phyloP scores from a whole-genome alignment of 2,329 filamentous ascomycete species.

The Claviceps maximensis region DNA sequence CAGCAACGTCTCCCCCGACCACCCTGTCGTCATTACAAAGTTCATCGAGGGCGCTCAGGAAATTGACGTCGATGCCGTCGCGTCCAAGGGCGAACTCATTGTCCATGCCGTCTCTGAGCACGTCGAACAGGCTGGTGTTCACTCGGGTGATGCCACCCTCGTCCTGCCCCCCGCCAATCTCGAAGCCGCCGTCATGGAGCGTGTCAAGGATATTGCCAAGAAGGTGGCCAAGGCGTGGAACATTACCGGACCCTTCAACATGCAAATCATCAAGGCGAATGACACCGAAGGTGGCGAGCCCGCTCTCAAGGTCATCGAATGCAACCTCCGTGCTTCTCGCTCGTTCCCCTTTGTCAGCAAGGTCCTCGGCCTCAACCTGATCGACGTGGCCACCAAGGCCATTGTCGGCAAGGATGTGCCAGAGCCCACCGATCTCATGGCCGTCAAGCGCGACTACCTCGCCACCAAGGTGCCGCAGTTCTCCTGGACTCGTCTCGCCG shows the following conservation, averaged over 20 bases:
- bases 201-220: constrained; percentile 87
- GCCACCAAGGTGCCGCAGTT: constrained; percentile 98
- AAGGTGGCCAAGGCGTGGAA: constrained; percentile 96
- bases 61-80: constrained; percentile 92
- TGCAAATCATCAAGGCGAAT: constrained; percentile 96
- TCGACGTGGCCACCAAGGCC: constrained; percentile 86
- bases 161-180: constrained; percentile 78
- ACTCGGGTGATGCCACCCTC: constrained; percentile 93
- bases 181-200: constrained; percentile 62
- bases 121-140: constrained; percentile 91
- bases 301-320: constrained; percentile 90
- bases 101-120: constrained; percentile 91
- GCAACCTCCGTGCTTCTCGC: constrained; percentile 90
- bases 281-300: constrained; percentile 61
- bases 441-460: constrained; percentile 74
- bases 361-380: constrained; percentile 92
- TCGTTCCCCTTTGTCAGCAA: constrained; percentile 99
- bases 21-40: constrained; percentile 96
- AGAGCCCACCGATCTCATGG: constrained; percentile 77
- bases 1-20: constrained; percentile 81
- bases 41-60: constrained; percentile 96
- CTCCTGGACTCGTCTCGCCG: constrained; percentile 94
- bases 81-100: constrained; percentile 71
- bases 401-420: constrained; percentile 78
- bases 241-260: constrained; percentile 98